Base-by-base conservation (phyloP, 1,139 yeast genomes). In the Meyerozyma carpophila region DNA sequence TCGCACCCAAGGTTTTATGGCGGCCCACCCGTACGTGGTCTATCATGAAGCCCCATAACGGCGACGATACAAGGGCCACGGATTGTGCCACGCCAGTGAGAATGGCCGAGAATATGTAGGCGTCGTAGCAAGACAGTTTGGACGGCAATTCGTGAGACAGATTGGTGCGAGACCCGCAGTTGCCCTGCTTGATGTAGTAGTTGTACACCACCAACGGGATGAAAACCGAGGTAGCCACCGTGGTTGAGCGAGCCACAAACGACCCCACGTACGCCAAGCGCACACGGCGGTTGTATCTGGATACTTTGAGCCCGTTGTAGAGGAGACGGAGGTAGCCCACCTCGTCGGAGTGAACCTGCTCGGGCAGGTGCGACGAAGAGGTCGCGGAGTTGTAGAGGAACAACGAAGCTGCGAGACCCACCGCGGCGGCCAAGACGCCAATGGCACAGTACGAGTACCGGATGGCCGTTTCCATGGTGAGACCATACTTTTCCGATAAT, bases 81-180 rank as follows among this genome's bases (percentile, higher is more conserved):
- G 82, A 69, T 50, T 83, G 84, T 1, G 81, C 73, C 13, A 83
- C 76, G 3, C 93, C 93, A 0, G 86, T 77, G 25, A 84, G 61
- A 39, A 84, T 81, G 1, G 89, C 88, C 7, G 89, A 77, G 48
- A 77, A 73, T 3, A 81, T 67, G 50, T 81, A 82, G 0, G 86
- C 89, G 41, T 81, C 84, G 45, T 76, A 73, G 52, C 91, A 84
- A 28, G 72, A 69, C 18, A 62, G 57, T 44, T 68, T 68, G 14
- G 58, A 56, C 1, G 68, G 64, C 41, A 50, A 46, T 9, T 55
- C 56, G 39, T 67, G 68, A 49, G 52, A 45, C 44, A 51, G 44
- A 44, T 45, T 36, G 8, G 55, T 58, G 1, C 53, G 48, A 3
- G 50, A 47, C 5, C 67, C 61, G 55, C 88, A 82, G 41, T 62